Conservation (phyloP, 2,329 filamentous ascomycete genomes). For the Fusarium falciforme region DNA sequence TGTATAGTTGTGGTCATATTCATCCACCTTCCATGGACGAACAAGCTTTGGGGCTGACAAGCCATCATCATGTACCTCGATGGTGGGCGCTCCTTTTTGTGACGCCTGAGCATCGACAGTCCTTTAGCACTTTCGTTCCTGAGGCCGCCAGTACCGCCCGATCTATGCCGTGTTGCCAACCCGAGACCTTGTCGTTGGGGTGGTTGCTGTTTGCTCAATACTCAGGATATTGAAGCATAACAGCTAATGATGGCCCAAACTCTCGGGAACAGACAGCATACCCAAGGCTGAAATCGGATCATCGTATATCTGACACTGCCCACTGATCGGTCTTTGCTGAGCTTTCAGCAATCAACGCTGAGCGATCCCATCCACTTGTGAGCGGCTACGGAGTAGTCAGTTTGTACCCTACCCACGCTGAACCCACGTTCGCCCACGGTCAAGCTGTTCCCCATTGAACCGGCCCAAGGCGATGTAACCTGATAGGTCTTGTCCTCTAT, state of each 20-base stretch:
- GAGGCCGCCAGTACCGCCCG: not conserved
- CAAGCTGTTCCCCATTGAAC: not conserved
- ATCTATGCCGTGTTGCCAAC: not conserved
- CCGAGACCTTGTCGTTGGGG: not conserved
- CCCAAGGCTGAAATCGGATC: not conserved
- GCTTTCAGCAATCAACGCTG: not conserved
- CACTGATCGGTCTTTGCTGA: not conserved
- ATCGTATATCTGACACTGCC: not conserved
- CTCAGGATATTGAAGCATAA: not conserved
- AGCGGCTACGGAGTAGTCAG: not conserved
- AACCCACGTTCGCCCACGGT: not conserved
- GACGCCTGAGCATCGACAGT: not conserved
- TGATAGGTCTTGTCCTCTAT: not conserved
- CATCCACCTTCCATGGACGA: not conserved
- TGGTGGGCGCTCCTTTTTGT: not conserved
- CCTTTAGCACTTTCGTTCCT: not conserved
- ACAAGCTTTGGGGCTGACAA: not conserved
- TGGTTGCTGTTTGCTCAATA: not conserved
- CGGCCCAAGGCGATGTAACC: conserved; percentile 2
- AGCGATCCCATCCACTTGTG: not conserved
- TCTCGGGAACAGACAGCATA: not conserved
- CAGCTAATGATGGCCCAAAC: not conserved
- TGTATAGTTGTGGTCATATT: not conserved
- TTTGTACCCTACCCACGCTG: not conserved
- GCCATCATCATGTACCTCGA: not conserved